phyloP scores from a whole-genome alignment of 2,329 filamentous ascomycete species.

The Fusarium sp. region DNA sequence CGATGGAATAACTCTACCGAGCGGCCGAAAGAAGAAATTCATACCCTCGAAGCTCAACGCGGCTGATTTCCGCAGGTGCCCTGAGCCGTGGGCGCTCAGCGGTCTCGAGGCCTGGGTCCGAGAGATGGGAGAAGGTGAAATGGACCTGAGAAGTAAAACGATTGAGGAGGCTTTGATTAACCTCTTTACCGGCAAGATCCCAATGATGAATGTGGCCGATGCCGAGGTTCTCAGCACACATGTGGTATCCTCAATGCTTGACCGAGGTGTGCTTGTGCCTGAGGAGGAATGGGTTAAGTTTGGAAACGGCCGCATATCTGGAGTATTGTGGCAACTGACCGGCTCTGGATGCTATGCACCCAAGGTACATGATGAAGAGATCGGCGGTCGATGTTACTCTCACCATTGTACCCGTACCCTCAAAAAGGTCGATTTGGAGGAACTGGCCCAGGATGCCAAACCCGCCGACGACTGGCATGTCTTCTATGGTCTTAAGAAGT shows the following conservation, averaged over 20 bases:
- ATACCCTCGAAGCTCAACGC: constrained; percentile 86
- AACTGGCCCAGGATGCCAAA: constrained; percentile 79
- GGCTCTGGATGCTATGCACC: constrained; percentile 92
- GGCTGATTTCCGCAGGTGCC: constrained; percentile 86
- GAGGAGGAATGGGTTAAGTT: constrained; percentile 99
- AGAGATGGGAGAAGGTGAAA: constrained; percentile 90
- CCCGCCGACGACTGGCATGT: constrained; percentile 86
- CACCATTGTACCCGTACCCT: constrained; percentile 93
- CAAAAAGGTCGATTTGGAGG: constrained; percentile 92
- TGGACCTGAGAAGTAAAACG: constrained; percentile 86
- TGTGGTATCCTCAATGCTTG: constrained; percentile 85
- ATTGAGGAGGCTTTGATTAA: constrained; percentile 90
- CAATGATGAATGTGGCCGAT: constrained; percentile 98
- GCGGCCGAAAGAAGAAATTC: constrained; percentile 85
- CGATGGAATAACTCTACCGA: constrained; percentile 87
- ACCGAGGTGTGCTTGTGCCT: constrained; percentile 81
- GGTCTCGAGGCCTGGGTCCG: constrained; percentile 90
- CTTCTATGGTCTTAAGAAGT: constrained; percentile 87
- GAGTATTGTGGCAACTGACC: constrained; percentile 93
- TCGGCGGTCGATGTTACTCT: constrained; percentile 88
- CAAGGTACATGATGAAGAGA: constrained; percentile 80
- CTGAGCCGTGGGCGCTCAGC: constrained; percentile 93
- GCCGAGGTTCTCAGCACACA: constrained; percentile 87
- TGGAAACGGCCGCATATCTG: constrained; percentile 83
- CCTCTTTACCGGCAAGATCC: constrained; percentile 93